Evolutionary conservation across 2,329 filamentous ascomycete species (phyloP), one percentile per base, ranked within the genome.

Genomic region (Colletotrichum sansevieriae): DNA sequence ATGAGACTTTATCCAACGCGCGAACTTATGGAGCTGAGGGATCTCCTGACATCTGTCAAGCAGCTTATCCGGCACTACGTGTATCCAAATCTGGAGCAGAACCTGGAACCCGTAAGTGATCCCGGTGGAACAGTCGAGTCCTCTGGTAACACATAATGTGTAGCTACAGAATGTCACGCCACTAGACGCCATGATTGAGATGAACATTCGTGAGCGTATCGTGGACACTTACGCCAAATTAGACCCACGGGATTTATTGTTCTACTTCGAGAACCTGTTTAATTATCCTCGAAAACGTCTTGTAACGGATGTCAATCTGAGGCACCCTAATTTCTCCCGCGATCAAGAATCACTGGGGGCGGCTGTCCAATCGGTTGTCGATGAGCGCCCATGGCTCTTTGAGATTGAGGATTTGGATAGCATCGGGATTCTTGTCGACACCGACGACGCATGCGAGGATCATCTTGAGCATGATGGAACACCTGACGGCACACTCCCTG

Each of bases 191-290:
- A 65, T 71, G 64, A 70, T 69, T 29, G 71, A 73, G 44, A 37
- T 55, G n/a, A 70, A 60, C 59, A 63, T 67, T 20, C 66, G 67
- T 44, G 72, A 72, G 13, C 79, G 81, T 18, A 79, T 83, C 39
- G 74, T 83, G 46, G 81, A 81, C 68, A 83, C 81, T 1, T 83
- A 83, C 67, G 77, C 84, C 72, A 88, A 87, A 76, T 78, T 88
- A 8, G 78, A 80, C 4, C 86, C 86, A 0, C 75, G 79, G 11
- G 79, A 85, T 63, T 78, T 88, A n/a, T 80, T 85, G 70, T 77
- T 83, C 68, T 80, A 87, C 64, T 79, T 87, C 49, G 79, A 83
- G 33, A 80, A 83, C 61, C 80, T 81, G 18, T 83, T 83, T 73
- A 80, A 77, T 61, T 85, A 83, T 49, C 81, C 82, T 22, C 83